Base-by-base conservation (phyloP, 257 asterid genomes). In the Solanum medicagineum region DNA sequence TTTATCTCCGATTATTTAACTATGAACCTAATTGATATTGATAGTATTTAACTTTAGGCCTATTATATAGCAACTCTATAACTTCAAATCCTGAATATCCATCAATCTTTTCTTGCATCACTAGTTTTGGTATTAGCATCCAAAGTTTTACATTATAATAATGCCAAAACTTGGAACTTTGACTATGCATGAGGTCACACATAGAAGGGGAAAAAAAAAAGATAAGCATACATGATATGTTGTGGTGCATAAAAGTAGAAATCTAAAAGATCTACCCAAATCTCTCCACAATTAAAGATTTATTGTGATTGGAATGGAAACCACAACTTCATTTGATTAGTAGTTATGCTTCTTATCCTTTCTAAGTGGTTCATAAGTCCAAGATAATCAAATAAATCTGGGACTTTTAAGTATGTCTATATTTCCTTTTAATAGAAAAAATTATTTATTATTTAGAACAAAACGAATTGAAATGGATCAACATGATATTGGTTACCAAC, bases 41-140 rank as follows among this genome's bases (percentile, higher is more conserved):
- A 3, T 15, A 29, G 0, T 69, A 17, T 26, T 69, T 15, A 17
- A 36, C 16, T 69, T 69, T 69, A 36, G 0, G 16, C 2, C 2
- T 36, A 12, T 19, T 40, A 1, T 1, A 40, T 1, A 40, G 4
- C 10, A 12, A 40, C 9, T 0, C 5, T 12, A 36, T 17, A 69
- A 69, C 2, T 1, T 69, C 2, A 40, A 69, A 69, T 69, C 2
- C 4, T 40, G 16, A 9, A 17, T 9, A 8, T 6, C 12, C 15
- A 17, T 36, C 15, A 4, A 10, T 36, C 47, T 53, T 65, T 80
- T 70, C 60, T 55, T 81, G 86, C 87, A 86, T 86, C 90, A 87
- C 86, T 65, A 63, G 62, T 84, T 87, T 77, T 66, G 90, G 85
- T 86, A 55, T 32, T 20, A 63, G 42, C 63, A 44, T 19, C 57